Base-by-base conservation (phyloP, 2,329 filamentous ascomycete genomes). In the Furcasterigmium sp. region DNA sequence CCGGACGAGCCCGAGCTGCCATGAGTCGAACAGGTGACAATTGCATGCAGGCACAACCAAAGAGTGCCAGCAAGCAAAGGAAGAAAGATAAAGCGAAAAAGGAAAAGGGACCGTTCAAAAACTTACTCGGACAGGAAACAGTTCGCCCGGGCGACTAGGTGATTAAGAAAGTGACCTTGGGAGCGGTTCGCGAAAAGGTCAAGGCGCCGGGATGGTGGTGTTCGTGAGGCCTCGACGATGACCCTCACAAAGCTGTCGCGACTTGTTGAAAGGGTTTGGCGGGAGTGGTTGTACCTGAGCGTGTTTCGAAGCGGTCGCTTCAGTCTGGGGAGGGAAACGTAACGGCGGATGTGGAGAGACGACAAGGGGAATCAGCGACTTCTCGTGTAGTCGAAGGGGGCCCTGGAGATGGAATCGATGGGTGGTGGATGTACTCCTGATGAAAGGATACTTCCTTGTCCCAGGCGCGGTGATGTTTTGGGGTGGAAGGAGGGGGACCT, bases 391-490 rank as follows among this genome's bases (percentile, higher is more conserved):
- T 7, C 23, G 23, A 26, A 26, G 23, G 23, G 23, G 23, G 7
- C 23, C 32, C 17, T 17, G 32, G 30, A 35, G 32, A 35, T 35
- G 32, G 32, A 35, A n/a, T 21, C 26, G 28, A 30, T 19, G 28
- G 9, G 29, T 30, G 28, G 26, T 17, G 25, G 29, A 20, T 13
- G 65, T 69, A 69, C 66, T 56, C 68, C 53, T 46, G 55, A 52
- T 53, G 51, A 57, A 69, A 64, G 66, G 68, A 68, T 26, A 62
- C 62, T 67, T 56, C 53, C 54, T 59, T 51, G 57, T 18, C 32
- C 15, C 32, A 15, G 14, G n/a, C 53, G 49, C 57, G 56, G 57
- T 46, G 62, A 64, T 61, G 60, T 62, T 64, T 64, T 62, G 59
- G 60, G 43, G 32, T 40, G 40, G 29, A 37, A 46, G 45, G 42